Evolutionary conservation across 805 yeast genomes (phyloP).

Genomic region (Yarrowia sp.): DNA sequence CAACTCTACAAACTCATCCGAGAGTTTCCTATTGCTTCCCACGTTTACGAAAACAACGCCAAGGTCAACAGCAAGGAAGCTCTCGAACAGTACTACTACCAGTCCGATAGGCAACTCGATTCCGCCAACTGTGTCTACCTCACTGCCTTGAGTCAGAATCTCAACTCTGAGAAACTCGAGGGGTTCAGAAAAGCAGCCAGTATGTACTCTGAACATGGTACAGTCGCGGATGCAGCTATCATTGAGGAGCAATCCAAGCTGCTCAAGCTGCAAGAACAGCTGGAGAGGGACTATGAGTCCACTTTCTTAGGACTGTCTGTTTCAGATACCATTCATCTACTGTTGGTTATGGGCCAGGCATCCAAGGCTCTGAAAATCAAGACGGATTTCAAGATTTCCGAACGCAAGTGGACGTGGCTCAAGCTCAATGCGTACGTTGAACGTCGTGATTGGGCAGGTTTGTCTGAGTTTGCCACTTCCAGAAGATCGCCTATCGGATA

Average conservation of each 20-base stretch:
- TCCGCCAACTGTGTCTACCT: constrained; percentile 45
- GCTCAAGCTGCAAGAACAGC: constrained; percentile 45
- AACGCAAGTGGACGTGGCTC: constrained; percentile 54
- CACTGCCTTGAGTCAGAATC: constrained; percentile 30
- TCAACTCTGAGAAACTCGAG: constrained; percentile 33
- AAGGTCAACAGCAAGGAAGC: constrained; percentile 40
- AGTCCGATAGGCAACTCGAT: constrained; percentile 57
- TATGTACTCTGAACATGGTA: constrained; percentile 38
- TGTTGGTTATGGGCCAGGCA: constrained; percentile 51
- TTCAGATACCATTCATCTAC: constrained; percentile 47
- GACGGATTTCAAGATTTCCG: constrained; percentile 56
- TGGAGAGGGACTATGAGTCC: constrained; percentile 44
- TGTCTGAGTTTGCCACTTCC: constrained; percentile 50
- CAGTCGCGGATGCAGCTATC: constrained; percentile 40
- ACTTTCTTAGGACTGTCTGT: constrained; percentile 46
- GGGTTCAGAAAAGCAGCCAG: constrained; percentile 39
- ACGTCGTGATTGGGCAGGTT: constrained; percentile 53
- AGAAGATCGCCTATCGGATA: constrained; percentile 72
- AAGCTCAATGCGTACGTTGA: constrained; percentile 50
- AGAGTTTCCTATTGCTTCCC: constrained; percentile 45
- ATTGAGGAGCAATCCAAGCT: constrained; percentile 49
- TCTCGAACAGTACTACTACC: constrained; percentile 57
- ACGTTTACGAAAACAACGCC: constrained; percentile 44
- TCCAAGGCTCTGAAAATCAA: constrained; percentile 49
- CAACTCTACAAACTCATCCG: constrained; percentile 68